phyloP scores from a whole-genome alignment of 2,329 filamentous ascomycete genomes.

The Phaeosphaeriaceae sp. region DNA sequence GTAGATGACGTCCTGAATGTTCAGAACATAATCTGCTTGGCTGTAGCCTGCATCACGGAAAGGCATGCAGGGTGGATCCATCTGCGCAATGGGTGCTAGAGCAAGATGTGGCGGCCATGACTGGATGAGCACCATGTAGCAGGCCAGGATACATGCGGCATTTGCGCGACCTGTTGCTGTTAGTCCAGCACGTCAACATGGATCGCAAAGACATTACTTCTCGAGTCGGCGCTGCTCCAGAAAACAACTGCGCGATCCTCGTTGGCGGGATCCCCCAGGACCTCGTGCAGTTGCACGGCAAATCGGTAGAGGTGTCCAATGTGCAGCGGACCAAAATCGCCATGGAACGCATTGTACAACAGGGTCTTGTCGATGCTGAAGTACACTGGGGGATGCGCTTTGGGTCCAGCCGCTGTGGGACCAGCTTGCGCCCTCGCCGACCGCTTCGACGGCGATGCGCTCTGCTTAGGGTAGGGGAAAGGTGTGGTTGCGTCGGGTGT shows the following conservation, averaged over 20 bases:
- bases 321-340: slow-evolving; percentile 96
- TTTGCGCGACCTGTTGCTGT: slow-evolving; percentile 76
- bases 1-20: slow-evolving; percentile 96
- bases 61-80: slow-evolving; percentile 97
- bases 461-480: slow-evolving; percentile 80
- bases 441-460: slow-evolving; percentile 76
- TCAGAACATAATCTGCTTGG: slow-evolving; percentile 95
- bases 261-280: slow-evolving; percentile 89
- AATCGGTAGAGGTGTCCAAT: slow-evolving; percentile 98
- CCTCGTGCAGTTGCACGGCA: slow-evolving; percentile 93
- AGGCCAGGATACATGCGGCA: slow-evolving; percentile 91
- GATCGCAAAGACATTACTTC: slow-evolving; percentile 67
- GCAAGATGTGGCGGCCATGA: slow-evolving; percentile 96
- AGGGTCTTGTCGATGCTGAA: slow-evolving; percentile 93
- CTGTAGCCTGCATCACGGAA: slow-evolving; percentile 98
- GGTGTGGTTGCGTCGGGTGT: slow-evolving; percentile 80
- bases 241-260: slow-evolving; percentile 91
- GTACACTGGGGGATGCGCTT: slow-evolving; percentile 76
- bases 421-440: slow-evolving; percentile 70
- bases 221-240: slow-evolving; percentile 90
- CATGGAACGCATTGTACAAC: slow-evolving; percentile 97
- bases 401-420: slow-evolving; percentile 60
- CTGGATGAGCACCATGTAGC: slow-evolving; percentile 99
- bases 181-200: slow-evolving; percentile 12
- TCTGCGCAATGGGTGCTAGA: slow-evolving; percentile 92